A percentile compares a stretch with the other conserved stretches of the same genome.
Evolutionary conservation across 2,329 filamentous ascomycete species (phyloP).

Genomic region (Diplocarpon rosae): DNA sequence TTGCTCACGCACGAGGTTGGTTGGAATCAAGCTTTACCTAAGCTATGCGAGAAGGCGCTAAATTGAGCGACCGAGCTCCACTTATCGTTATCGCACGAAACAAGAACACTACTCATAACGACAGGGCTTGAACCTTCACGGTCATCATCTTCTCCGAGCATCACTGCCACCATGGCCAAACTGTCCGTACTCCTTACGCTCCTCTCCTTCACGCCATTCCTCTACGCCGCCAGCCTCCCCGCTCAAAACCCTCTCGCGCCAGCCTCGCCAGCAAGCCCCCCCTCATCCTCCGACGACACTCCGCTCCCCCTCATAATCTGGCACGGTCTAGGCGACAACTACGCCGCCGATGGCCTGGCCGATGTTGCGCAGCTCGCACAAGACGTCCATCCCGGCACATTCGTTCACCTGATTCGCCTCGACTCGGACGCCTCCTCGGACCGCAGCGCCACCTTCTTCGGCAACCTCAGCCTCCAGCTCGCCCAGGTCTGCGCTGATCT

Average conservation of each 20-base stretch:
- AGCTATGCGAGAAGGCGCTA: too few species aligned
- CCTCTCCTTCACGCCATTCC: not conserved
- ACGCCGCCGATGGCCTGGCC: conserved; percentile 62
- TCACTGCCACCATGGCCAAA: conserved; percentile 5
- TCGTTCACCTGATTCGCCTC: conserved; percentile 70
- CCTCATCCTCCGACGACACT: conserved; percentile 35
- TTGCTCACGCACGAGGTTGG: too few species aligned
- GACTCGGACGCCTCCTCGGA: conserved; percentile 52
- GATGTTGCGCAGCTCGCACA: conserved; percentile 61
- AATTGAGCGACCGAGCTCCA: too few species aligned
- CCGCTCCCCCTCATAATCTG: conserved; percentile 87
- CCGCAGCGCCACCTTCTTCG: conserved; percentile 77
- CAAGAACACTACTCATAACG: not conserved
- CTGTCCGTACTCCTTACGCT: conserved; percentile 1
- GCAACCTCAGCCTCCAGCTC: conserved; percentile 75
- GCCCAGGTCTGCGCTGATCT: conserved; percentile 68
- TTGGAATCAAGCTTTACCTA: too few species aligned
- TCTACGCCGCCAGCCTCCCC: conserved; percentile 3
- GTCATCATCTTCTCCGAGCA: not conserved
- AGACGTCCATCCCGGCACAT: conserved; percentile 66
- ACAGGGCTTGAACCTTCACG: not conserved
- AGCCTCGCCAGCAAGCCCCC: conserved; percentile 1
- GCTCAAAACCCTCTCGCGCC: not conserved
- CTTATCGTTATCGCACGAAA: too few species aligned
- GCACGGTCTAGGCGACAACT: conserved; percentile 75